phyloP scores from a whole-genome alignment of 257 asterid species.

The Lavandula angustifolia region DNA sequence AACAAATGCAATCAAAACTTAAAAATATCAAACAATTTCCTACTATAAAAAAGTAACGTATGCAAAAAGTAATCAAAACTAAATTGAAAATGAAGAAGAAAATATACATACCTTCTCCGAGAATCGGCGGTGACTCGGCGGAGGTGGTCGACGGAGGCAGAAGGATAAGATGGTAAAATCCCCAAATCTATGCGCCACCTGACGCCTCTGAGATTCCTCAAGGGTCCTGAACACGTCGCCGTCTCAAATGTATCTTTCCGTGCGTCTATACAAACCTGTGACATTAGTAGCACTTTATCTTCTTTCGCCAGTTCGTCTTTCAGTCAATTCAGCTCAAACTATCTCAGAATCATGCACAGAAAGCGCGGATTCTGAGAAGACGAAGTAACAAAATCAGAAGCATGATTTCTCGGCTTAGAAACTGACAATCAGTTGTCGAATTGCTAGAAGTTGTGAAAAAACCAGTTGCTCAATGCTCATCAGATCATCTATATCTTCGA shows the following conservation, averaged over 20 bases:
- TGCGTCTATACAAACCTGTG: slow-evolving; percentile 31
- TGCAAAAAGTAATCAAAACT: background rate
- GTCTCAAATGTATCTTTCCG: slow-evolving; percentile 41
- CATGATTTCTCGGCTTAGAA: slow-evolving; percentile 1
- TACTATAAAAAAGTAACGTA: slow-evolving; percentile 2
- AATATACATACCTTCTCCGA: slow-evolving; percentile 71
- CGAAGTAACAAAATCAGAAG: background rate
- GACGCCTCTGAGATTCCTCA: slow-evolving; percentile 75
- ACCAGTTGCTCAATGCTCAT: slow-evolving; percentile 21
- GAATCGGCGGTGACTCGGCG: slow-evolving; percentile 86
- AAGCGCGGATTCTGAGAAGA: background rate
- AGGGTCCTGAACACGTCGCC: slow-evolving; percentile 37
- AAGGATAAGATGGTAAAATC: slow-evolving; percentile 72
- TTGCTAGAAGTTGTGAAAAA: slow-evolving; percentile 19
- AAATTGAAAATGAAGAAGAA: background rate
- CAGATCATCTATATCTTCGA: slow-evolving; percentile 6
- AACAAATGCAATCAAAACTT: background rate
- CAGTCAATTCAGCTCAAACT: slow-evolving; percentile 32
- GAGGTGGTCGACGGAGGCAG: slow-evolving; percentile 73
- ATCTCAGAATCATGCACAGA: slow-evolving; percentile 8
- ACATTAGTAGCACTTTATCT: slow-evolving; percentile 4
- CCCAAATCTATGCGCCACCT: slow-evolving; percentile 97
- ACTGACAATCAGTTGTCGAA: slow-evolving; percentile 2
- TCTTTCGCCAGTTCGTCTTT: slow-evolving; percentile 7
- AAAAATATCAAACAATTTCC: background rate